phyloP scores from a whole-genome alignment of 1,284 basidiomycete genomes.

The Ceratobasidium sp. region DNA sequence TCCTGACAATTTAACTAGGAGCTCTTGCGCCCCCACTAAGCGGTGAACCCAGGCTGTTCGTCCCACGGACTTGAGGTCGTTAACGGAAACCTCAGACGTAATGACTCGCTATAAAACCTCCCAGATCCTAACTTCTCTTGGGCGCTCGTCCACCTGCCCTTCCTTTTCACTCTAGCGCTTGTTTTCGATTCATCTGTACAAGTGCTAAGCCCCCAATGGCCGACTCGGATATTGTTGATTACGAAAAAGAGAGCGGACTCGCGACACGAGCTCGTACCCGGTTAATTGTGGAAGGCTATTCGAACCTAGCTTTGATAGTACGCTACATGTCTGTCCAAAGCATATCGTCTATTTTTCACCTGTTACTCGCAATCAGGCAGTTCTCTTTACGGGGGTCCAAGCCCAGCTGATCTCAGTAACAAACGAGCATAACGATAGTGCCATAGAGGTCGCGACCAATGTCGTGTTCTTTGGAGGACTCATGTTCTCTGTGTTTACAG shows the following conservation, averaged over 20 bases:
- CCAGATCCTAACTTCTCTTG: too few species aligned
- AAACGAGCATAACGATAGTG: not conserved
- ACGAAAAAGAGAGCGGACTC: conserved; percentile 9
- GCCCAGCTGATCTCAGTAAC: conserved; percentile 30
- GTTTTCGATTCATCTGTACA: not conserved
- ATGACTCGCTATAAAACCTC: not conserved
- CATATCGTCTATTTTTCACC: conserved; percentile 5
- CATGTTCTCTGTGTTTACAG: conserved; percentile 24
- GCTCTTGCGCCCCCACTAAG: too few species aligned
- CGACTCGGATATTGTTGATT: not conserved
- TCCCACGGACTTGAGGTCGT: too few species aligned
- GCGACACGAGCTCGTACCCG: conserved; percentile 30
- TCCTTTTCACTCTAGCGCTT: not conserved
- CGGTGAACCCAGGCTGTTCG: too few species aligned
- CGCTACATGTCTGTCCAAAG: not conserved
- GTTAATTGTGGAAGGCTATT: conserved; percentile 24
- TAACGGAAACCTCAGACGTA: too few species aligned
- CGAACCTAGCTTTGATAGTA: conserved; percentile 26
- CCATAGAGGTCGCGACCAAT: conserved; percentile 12
- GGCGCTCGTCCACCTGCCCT: too few species aligned
- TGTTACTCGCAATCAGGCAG: too few species aligned
- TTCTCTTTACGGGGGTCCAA: conserved; percentile 28
- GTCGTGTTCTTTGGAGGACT: conserved; percentile 30
- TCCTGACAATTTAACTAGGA: too few species aligned
- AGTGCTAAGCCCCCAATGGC: not conserved